These are phyloP conservation scores for Nematodospora anomalae DNA, from an alignment of 1,139 yeast genomes.

Conservation along the genomic window DNA sequence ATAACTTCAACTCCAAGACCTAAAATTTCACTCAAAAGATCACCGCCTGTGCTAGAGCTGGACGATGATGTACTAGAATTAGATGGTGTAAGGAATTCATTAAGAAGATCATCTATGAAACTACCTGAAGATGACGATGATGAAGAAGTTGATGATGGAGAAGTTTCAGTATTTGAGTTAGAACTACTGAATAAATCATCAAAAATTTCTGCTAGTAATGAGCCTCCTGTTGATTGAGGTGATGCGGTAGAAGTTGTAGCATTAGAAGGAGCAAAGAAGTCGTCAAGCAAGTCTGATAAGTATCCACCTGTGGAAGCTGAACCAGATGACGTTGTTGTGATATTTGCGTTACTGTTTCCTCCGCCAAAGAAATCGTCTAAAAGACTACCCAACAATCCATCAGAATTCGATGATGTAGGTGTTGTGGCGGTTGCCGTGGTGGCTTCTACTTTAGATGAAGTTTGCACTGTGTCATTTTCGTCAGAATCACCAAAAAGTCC, in stretches of 20 bases:
- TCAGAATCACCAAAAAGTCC: slow-evolving; percentile 14
- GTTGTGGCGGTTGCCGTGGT: slow-evolving; percentile 4
- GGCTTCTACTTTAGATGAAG: slow-evolving; percentile 1
- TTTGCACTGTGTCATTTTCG: slow-evolving; percentile 7
- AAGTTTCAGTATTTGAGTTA: slow-evolving; percentile 6
- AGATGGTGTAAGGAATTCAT: slow-evolving; percentile 17
- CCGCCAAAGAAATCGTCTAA: slow-evolving; percentile 8
- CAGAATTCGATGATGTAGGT: slow-evolving; percentile 5
- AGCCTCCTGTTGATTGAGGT: slow-evolving; percentile 16
- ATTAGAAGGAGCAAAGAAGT: slow-evolving; percentile 16
- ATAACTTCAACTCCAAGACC: slow-evolving; percentile 11
- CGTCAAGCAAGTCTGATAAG: slow-evolving; percentile 15
- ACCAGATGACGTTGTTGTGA: slow-evolving; percentile 3
- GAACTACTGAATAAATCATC: slow-evolving; percentile 17
- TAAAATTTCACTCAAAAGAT: slow-evolving; percentile 10
- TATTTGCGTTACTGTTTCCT: slow-evolving; percentile 1
- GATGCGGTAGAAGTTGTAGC: slow-evolving; percentile 14
- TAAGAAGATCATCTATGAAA: slow-evolving; percentile 16
- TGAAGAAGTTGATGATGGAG: slow-evolving; percentile 17
- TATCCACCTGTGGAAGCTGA: slow-evolving; percentile 7
- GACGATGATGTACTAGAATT: slow-evolving; percentile 11
- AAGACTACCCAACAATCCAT: slow-evolving; percentile 1
- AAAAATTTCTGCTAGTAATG: slow-evolving; percentile 18
- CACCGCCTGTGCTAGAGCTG: slow-evolving; percentile 15
- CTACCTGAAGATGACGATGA: slow-evolving; percentile 16